These are phyloP conservation scores for Mortierella sp. DNA, from an alignment of 371 early-diverging fungal genomes.

Conservation along the genomic window DNA sequence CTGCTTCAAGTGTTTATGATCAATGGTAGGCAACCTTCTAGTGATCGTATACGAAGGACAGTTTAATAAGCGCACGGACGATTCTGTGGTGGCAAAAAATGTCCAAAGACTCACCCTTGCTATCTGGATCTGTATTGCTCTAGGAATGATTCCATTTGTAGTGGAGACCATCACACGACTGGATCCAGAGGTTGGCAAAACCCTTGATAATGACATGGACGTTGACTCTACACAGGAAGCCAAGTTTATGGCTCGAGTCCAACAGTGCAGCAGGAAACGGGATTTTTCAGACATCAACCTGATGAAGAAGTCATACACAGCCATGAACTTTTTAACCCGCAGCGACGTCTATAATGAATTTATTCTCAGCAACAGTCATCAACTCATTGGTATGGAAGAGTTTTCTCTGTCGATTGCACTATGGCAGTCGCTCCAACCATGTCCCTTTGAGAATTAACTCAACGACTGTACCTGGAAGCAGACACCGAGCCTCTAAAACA, in stretches of 20 bases:
- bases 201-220: slow-evolving; percentile 10
- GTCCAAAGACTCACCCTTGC: not conserved
- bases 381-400: slow-evolving; percentile 29
- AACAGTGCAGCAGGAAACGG: slow-evolving; percentile 34
- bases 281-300: slow-evolving; percentile 38
- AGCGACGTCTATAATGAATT: slow-evolving; percentile 50
- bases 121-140: not conserved
- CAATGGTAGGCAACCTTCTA: slow-evolving; percentile 18
- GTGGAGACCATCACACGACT: slow-evolving; percentile 44
- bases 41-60: not conserved
- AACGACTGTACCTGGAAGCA: not conserved
- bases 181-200: slow-evolving; percentile 42
- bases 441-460: not conserved
- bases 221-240: slow-evolving; percentile 30
- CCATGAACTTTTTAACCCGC: slow-evolving; percentile 48
- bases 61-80: too few relatives aligned
- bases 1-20: slow-evolving; percentile 44
- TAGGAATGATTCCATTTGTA: slow-evolving; percentile 43
- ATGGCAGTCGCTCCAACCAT: not conserved
- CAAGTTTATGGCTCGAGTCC: slow-evolving; percentile 31
- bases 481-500: not conserved
- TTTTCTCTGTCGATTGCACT: not conserved
- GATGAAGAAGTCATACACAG: slow-evolving; percentile 52
- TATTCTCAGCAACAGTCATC: slow-evolving; percentile 41
- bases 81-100: too few relatives aligned